Evolutionary conservation across 2,329 filamentous ascomycete genomes (phyloP), one percentile per base, ranked within the genome.

Genomic region (Botrytis hyacinthi): DNA sequence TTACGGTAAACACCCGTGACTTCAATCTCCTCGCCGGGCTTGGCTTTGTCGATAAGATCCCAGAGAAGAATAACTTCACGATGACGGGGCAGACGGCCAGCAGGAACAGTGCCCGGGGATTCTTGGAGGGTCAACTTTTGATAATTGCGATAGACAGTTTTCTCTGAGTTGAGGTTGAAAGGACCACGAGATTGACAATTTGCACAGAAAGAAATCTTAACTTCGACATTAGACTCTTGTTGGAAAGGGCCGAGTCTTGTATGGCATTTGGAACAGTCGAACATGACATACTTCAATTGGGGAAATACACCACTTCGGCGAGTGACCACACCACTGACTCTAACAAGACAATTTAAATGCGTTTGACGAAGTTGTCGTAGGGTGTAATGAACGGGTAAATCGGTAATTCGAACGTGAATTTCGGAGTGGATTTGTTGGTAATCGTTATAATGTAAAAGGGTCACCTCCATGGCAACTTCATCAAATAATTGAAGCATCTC

Each of bases 81-180:
- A 80, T 96, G 93, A 72, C 97, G 92, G 5, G 96, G 96, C 65
- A 99, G 88, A 83, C 96, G 95, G 80, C 96, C 96, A 51, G 97
- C 95, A 7, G 96, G 97, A 4, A 99, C 96, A 10, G 96, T 98
- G 72, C 96, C 97, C 6, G 96, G 96, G 0, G 97, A 97, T 82
- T 99, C 96, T 81, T 99, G 96, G 20, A 99, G 88, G 0, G 96
- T 99, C 78, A 99, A 86, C 81, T 98, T 99, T 82, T 99, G 96
- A 84, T 98, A 99, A 83, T 99, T 99, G 76, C 96, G 92, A 84
- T 99, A 99, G 26, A 99, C 93, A 0, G 96, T 99, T 86, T 97
- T 97, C 82, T 98, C 96, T 6, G 94, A 96, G 84, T 98, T 98
- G 77, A 99, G 86, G 0, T 92, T 97, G 81, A 99, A 99, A 0